phyloP scores from a whole-genome alignment of 441 rosid species.

The Breynia disticha region DNA sequence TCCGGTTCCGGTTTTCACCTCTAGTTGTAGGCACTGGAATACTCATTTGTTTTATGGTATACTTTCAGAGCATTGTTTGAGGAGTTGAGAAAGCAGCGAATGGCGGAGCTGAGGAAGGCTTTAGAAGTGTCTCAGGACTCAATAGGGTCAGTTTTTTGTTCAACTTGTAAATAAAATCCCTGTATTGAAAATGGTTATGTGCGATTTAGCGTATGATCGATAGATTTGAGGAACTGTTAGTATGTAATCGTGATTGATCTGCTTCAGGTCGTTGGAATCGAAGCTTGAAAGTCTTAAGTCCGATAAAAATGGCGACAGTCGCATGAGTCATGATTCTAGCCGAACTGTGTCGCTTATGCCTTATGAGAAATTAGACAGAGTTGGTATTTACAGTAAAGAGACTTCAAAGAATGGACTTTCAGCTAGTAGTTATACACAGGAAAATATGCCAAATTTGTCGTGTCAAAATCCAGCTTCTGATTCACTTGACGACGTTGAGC shows the following conservation, averaged over 20 bases:
- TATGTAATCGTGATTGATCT: no score
- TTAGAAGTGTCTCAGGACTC: slow-evolving; percentile 62
- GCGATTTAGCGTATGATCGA: no score
- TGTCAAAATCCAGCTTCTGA: slow-evolving; percentile 24
- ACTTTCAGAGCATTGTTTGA: slow-evolving; percentile 72
- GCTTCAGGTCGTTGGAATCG: slow-evolving; percentile 62
- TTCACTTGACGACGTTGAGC: slow-evolving; percentile 30
- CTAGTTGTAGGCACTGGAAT: no score
- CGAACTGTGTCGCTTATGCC: slow-evolving; percentile 50
- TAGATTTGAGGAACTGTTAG: no score
- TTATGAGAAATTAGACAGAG: slow-evolving; percentile 39
- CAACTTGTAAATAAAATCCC: no score
- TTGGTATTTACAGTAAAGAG: slow-evolving; percentile 51
- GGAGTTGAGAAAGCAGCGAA: slow-evolving; percentile 69
- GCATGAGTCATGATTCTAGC: slow-evolving; percentile 43
- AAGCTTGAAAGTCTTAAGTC: slow-evolving; percentile 66
- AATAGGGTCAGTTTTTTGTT: slow-evolving; percentile 55
- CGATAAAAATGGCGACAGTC: slow-evolving; percentile 32
- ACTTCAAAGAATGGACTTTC: slow-evolving; percentile 59
- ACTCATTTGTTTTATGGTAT: no score
- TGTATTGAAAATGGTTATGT: no score
- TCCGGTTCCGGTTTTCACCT: no score
- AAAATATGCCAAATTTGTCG: slow-evolving; percentile 45
- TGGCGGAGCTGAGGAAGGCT: slow-evolving; percentile 64
- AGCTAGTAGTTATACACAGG: slow-evolving; percentile 81